These are phyloP conservation scores for Cnidoscolus chayamansa DNA, from an alignment of 441 rosid genomes.

Conservation along the genomic window DNA sequence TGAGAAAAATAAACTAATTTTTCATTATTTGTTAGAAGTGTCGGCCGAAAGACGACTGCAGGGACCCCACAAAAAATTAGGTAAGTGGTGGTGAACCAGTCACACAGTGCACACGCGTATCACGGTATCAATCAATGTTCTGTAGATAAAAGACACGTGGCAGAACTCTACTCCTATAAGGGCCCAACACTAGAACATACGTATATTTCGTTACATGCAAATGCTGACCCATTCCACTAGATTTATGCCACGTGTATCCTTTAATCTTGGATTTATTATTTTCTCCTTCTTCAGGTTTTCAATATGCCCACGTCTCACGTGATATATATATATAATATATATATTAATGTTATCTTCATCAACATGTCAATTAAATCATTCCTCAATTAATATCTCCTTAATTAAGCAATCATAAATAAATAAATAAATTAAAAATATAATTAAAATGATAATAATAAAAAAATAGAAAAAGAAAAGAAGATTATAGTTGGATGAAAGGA, in stretches of 20 bases:
- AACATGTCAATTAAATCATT: not conserved
- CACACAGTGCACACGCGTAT: slow-evolving; percentile 26
- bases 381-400: too few species aligned
- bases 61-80: slow-evolving; percentile 29
- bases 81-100: slow-evolving; percentile 26
- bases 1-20: not conserved
- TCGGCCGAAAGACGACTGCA: slow-evolving; percentile 35
- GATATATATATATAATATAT: slow-evolving; percentile 3
- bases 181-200: too few species aligned
- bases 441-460: too few species aligned
- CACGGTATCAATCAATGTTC: not conserved
- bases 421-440: too few species aligned
- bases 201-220: too few species aligned
- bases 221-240: too few species aligned
- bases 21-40: slow-evolving; percentile 20
- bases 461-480: too few species aligned
- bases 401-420: too few species aligned
- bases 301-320: slow-evolving; percentile 43
- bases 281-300: slow-evolving; percentile 7
- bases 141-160: slow-evolving; percentile 26
- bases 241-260: not conserved
- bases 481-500: not conserved
- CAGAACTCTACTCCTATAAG: not conserved
- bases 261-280: not conserved
- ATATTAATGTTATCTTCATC: not conserved